Evolutionary conservation across 306 rosid species (phyloP).

Genomic region (barrel medic (Medicago truncatula)): MtrunA17r5.0-ANR NC_053044.1:44230001-44230500

Average conservation of each 20-base stretch:
- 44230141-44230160: conserved; percentile 55
- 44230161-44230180: conserved; percentile 16
- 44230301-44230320: neutral
- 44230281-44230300: conserved; percentile 33
- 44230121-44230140: conserved; percentile 59
- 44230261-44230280: conserved; percentile 69
- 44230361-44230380: too few relatives aligned
- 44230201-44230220: conserved; percentile 31
- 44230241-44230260: conserved; percentile 75
- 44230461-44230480: too few relatives aligned
- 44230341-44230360: too few relatives aligned
- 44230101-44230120: conserved; percentile 58
- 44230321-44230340: too few relatives aligned
- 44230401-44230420: too few relatives aligned
- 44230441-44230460: too few relatives aligned
- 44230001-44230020: neutral
- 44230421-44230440: too few relatives aligned
- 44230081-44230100: conserved; percentile 66
- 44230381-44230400: too few relatives aligned
- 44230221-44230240: conserved; percentile 44
- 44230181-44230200: conserved; percentile 49
- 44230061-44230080: conserved; percentile 53
- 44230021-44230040: conserved; percentile 2
- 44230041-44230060: neutral
- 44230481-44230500: too few relatives aligned